phyloP scores from a whole-genome alignment of 495 filamentous ascomycete genomes.

The Aspergillus conjunctus region DNA sequence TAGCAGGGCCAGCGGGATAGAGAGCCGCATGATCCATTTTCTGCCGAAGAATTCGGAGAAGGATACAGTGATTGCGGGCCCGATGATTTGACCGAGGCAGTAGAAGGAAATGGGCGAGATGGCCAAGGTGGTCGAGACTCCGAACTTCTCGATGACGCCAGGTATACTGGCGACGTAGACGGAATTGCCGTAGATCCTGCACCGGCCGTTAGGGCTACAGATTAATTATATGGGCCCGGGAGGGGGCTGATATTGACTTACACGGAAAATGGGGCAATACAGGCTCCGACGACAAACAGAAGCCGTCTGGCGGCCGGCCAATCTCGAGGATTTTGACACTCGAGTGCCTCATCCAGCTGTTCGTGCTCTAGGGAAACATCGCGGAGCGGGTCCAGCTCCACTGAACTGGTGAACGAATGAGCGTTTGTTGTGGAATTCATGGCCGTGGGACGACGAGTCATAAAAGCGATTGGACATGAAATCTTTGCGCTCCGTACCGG shows the following conservation, averaged over 20 bases:
- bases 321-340: background rate
- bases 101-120: background rate
- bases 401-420: too few relatives aligned
- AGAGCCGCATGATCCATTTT: background rate
- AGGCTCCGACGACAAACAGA: background rate
- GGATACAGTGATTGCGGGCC: background rate
- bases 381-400: background rate
- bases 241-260: background rate
- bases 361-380: background rate
- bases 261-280: background rate
- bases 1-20: background rate
- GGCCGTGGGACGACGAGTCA: too few relatives aligned
- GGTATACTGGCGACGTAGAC: background rate
- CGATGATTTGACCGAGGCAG: background rate
- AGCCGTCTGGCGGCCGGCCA: background rate
- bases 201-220: background rate
- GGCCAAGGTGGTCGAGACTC: background rate
- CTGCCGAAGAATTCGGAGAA: background rate
- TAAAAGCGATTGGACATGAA: too few relatives aligned
- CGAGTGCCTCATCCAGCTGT: background rate
- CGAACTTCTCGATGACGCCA: background rate
- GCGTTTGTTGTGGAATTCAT: too few relatives aligned
- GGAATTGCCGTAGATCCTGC: background rate
- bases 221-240: background rate
- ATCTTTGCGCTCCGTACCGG: too few relatives aligned